These are phyloP conservation scores for Apiospora hydei DNA, from an alignment of 2,329 filamentous ascomycete genomes.

Conservation along the genomic window DNA sequence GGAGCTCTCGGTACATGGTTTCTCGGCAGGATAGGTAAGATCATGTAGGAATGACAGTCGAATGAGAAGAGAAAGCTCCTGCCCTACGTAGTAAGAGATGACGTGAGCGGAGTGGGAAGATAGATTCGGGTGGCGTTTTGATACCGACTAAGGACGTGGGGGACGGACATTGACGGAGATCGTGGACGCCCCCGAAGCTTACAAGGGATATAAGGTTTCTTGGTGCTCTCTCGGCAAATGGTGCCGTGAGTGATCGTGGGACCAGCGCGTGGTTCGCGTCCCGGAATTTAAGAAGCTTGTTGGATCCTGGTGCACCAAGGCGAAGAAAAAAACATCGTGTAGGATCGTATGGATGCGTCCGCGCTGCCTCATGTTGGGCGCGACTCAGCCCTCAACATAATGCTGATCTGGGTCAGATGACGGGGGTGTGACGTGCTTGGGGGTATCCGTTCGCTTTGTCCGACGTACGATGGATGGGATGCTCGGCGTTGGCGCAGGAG, in stretches of 20 bases:
- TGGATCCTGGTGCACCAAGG: background rate
- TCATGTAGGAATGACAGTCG: background rate
- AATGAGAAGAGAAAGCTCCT: background rate
- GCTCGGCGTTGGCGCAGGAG: background rate
- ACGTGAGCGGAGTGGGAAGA: background rate
- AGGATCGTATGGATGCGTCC: background rate
- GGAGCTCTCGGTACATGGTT: background rate
- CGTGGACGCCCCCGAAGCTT: background rate
- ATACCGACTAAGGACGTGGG: background rate
- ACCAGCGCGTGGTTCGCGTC: background rate
- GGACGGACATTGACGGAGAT: background rate
- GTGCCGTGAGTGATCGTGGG: background rate
- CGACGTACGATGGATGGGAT: background rate
- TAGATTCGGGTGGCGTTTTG: too few relatives aligned
- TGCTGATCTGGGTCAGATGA: slow-evolving; percentile 13
- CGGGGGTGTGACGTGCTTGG: slow-evolving; percentile 7
- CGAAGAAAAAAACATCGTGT: background rate
- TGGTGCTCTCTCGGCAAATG: slow-evolving; percentile 7
- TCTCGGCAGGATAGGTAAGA: background rate
- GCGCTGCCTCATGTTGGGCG: background rate
- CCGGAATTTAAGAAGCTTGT: background rate
- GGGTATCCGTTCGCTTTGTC: background rate
- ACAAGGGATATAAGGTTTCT: slow-evolving; percentile 1
- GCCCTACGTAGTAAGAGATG: background rate
- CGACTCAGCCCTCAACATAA: background rate